phyloP scores from a whole-genome alignment of 345 rosid genomes.

The Camelina neglecta region DNA sequence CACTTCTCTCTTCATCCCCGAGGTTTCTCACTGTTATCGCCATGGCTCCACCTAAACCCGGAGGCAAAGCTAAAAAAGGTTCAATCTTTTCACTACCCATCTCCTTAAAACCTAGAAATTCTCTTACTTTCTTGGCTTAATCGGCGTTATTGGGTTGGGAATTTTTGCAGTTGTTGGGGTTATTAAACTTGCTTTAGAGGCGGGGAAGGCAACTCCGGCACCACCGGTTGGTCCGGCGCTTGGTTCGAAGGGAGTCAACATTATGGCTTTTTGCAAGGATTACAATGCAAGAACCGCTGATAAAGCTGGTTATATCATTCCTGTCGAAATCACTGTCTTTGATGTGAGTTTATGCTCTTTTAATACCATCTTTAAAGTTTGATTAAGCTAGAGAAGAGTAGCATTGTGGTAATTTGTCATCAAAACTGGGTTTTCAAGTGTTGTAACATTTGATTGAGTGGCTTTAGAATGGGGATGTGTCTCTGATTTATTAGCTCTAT shows the following conservation, averaged over 20 bases:
- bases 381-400: not conserved
- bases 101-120: not conserved
- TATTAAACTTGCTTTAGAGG: slow-evolving; percentile 90
- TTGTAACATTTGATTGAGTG: not conserved
- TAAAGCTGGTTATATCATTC: slow-evolving; percentile 89
- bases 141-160: not conserved
- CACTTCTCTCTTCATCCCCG: slow-evolving; percentile 57
- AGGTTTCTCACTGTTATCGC: slow-evolving; percentile 74
- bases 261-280: slow-evolving; percentile 95
- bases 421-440: not conserved
- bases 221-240: slow-evolving; percentile 96
- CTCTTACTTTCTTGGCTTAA: not conserved
- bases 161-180: slow-evolving; percentile 62
- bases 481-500: not conserved
- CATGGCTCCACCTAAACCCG: slow-evolving; percentile 97
- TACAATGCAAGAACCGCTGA: slow-evolving; percentile 98
- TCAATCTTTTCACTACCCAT: slow-evolving; percentile 9
- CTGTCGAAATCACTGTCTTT: slow-evolving; percentile 92
- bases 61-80: slow-evolving; percentile 91
- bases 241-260: slow-evolving; percentile 88
- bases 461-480: not conserved
- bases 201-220: slow-evolving; percentile 96
- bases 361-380: not conserved
- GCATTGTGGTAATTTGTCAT: not conserved
- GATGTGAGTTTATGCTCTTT: slow-evolving; percentile 58